Conservation (phyloP, 257 asterid genomes). For the Solanum okadae region DNA sequence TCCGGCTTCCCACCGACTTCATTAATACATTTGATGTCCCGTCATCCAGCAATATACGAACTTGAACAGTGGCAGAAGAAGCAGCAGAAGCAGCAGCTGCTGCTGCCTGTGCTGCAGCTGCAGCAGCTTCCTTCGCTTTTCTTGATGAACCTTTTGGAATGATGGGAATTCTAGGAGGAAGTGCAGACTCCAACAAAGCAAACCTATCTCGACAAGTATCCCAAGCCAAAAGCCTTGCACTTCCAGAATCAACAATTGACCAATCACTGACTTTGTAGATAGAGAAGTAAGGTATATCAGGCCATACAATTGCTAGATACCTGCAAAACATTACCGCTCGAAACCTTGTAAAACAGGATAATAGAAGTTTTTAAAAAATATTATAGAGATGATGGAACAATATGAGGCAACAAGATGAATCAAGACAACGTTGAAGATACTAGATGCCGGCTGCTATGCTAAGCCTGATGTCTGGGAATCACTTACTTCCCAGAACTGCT, state of each 20-base stretch:
- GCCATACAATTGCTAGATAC: constrained; percentile 92
- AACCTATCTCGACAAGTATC: constrained; percentile 90
- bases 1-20: constrained; percentile 94
- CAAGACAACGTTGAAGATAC: background rate
- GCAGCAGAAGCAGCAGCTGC: constrained; percentile 92
- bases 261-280: constrained; percentile 91
- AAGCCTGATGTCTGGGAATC: background rate
- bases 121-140: constrained; percentile 95
- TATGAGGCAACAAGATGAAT: background rate
- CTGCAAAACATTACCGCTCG: constrained; percentile 35
- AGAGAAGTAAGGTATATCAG: constrained; percentile 96
- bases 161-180: constrained; percentile 87
- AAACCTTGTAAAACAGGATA: background rate
- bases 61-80: constrained; percentile 90
- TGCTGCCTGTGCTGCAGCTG: constrained; percentile 92
- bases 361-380: background rate
- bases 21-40: constrained; percentile 93
- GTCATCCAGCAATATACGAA: constrained; percentile 86
- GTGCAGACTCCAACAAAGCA: constrained; percentile 77
- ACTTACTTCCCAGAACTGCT: constrained; percentile 99
- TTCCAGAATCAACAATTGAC: constrained; percentile 96
- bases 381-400: background rate
- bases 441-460: background rate
- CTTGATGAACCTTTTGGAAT: constrained; percentile 89
- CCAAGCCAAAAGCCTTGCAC: constrained; percentile 98